Percentiles rank a stretch among this genome's conserved stretches.
phyloP scores from a whole-genome alignment of 2,329 filamentous ascomycete species.

The Hymenoscyphus salicellus region DNA sequence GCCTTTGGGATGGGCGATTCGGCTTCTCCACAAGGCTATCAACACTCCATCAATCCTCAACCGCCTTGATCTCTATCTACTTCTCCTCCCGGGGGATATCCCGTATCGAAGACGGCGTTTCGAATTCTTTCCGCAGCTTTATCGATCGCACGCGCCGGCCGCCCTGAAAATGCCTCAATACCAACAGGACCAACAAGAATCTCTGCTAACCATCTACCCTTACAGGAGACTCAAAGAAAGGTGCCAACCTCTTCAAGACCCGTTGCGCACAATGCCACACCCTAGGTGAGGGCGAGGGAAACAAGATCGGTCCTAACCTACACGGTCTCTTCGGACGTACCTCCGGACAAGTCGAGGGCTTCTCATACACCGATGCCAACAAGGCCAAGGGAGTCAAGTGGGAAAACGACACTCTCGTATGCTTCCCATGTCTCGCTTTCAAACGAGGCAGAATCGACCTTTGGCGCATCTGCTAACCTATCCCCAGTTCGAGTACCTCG shows the following conservation, averaged over 20 bases:
- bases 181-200: not conserved
- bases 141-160: constrained; percentile 20
- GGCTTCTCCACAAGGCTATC: constrained; percentile 10
- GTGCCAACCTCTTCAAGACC: constrained; percentile 98
- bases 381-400: constrained; percentile 92
- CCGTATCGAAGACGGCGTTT: not conserved
- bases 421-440: constrained; percentile 27
- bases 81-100: not conserved
- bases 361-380: constrained; percentile 99
- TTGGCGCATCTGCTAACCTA: not conserved
- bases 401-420: constrained; percentile 79
- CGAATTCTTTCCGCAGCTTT: not conserved
- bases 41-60: constrained; percentile 1
- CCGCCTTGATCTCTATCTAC: constrained; percentile 7
- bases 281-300: constrained; percentile 81
- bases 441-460: not conserved
- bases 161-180: constrained; percentile 4
- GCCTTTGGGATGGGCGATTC: not conserved
- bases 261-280: constrained; percentile 99
- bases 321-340: constrained; percentile 97
- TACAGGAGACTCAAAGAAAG: constrained; percentile 89
- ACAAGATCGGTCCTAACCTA: constrained; percentile 97
- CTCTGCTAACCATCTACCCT: constrained; percentile 34
- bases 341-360: constrained; percentile 86
- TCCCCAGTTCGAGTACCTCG: constrained; percentile 88